phyloP scores from a whole-genome alignment of 2,329 filamentous ascomycete species.

The Phaeosphaeria sp. region DNA sequence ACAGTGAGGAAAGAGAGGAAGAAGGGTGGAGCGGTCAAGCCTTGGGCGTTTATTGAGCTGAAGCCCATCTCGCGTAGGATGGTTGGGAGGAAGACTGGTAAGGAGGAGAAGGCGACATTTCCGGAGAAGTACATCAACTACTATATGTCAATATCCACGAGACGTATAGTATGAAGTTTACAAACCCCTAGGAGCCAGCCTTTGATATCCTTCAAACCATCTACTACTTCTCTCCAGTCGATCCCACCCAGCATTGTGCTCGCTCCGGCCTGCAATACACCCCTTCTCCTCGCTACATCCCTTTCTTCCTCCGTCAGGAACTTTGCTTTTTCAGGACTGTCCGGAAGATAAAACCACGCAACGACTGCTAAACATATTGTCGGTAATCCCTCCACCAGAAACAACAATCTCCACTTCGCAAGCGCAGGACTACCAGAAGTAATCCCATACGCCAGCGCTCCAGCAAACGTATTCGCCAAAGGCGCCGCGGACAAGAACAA shows the following conservation, averaged over 20 bases:
- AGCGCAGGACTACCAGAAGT: conserved; percentile 63
- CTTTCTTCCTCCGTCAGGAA: conserved; percentile 53
- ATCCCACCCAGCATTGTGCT: conserved; percentile 35
- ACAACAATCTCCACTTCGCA: conserved; percentile 67
- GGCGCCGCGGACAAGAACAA: conserved; percentile 63
- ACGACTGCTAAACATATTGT: conserved; percentile 51
- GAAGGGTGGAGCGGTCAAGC: conserved; percentile 74
- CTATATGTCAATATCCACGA: conserved; percentile 2
- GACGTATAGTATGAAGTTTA: not conserved
- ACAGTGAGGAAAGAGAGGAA: conserved; percentile 70
- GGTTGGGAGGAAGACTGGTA: conserved; percentile 53
- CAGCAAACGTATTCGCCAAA: conserved; percentile 81
- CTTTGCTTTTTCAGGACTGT: conserved; percentile 51
- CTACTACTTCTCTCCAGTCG: conserved; percentile 37
- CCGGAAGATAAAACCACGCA: conserved; percentile 53
- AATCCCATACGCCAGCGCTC: conserved; percentile 63
- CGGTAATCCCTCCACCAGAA: conserved; percentile 55
- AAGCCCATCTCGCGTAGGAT: conserved; percentile 68
- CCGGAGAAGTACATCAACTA: conserved; percentile 47
- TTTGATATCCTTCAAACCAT: conserved; percentile 39
- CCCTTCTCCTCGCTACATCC: conserved; percentile 36
- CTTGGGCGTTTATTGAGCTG: conserved; percentile 70
- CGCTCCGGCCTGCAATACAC: conserved; percentile 38
- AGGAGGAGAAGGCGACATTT: conserved; percentile 60
- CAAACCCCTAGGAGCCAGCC: conserved; percentile 44